phyloP scores from a whole-genome alignment of 345 rosid genomes.

The Moricandia moricandioides region DNA sequence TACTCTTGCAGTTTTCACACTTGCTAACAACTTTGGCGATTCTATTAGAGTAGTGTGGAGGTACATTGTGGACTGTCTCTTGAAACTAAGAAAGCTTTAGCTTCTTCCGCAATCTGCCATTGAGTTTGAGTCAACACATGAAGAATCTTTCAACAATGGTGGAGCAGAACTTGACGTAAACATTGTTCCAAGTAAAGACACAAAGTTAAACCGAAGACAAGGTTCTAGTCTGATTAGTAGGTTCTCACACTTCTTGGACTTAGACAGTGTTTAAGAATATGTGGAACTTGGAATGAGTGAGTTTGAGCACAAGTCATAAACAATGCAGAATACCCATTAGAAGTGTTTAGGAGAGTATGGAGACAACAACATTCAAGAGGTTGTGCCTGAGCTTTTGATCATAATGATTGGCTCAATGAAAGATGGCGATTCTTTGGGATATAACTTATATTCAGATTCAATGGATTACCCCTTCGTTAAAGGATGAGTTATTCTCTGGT shows the following conservation, averaged over 20 bases:
- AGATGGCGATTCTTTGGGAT: constrained; percentile 74
- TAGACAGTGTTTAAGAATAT: constrained; percentile 76
- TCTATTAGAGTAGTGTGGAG: constrained; percentile 86
- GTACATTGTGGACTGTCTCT: constrained; percentile 71
- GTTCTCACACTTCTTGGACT: constrained; percentile 60
- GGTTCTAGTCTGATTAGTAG: constrained; percentile 47
- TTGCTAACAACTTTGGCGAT: constrained; percentile 72
- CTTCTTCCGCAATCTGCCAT: constrained; percentile 71
- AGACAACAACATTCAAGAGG: constrained; percentile 50
- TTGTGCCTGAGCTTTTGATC: constrained; percentile 60
- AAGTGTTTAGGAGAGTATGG: constrained; percentile 68
- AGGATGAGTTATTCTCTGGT: constrained; percentile 77
- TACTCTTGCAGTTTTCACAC: constrained; percentile 80
- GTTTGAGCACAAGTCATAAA: no score
- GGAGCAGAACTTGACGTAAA: constrained; percentile 43
- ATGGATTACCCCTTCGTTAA: constrained; percentile 90
- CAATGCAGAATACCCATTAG: no score
- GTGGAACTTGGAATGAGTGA: constrained; percentile 71
- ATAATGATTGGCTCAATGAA: constrained; percentile 65
- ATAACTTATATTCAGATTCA: constrained; percentile 87
- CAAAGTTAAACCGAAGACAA: constrained; percentile 37
- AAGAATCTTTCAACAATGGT: constrained; percentile 32
- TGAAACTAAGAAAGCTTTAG: constrained; percentile 82
- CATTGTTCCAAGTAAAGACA: constrained; percentile 42
- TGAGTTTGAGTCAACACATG: constrained; percentile 48